Conservation (phyloP, 164 flowering plant species). For the Chimonanthus salicifolius region DNA sequence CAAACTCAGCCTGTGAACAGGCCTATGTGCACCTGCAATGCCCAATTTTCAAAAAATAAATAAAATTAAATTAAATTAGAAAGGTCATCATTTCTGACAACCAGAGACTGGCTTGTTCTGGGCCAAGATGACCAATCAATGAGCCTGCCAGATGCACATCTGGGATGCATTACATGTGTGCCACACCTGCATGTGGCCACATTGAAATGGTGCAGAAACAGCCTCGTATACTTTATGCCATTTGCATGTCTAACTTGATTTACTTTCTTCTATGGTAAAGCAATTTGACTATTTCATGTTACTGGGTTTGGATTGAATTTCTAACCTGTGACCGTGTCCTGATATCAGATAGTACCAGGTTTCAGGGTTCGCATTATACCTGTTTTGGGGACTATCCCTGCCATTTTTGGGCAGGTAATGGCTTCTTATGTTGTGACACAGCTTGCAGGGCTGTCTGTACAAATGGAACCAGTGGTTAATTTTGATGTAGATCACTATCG, state of each 20-base stretch:
- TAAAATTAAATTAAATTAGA: no score
- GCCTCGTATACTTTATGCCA: background rate
- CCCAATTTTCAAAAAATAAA: no score
- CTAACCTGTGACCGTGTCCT: slow-evolving; percentile 6
- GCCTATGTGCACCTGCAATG: no score
- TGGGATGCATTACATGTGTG: background rate
- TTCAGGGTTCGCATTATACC: slow-evolving; percentile 96
- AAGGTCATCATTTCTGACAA: no score
- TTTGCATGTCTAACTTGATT: background rate
- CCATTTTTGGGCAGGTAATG: slow-evolving; percentile 98
- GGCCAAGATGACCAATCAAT: background rate
- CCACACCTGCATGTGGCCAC: background rate
- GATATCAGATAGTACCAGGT: slow-evolving; percentile 75
- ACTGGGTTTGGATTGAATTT: slow-evolving; percentile 1
- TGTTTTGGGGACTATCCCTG: slow-evolving; percentile 91
- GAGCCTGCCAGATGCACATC: background rate
- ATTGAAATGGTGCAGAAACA: background rate
- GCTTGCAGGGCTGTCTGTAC: slow-evolving; percentile 70
- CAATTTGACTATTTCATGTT: background rate
- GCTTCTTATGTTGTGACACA: slow-evolving; percentile 88
- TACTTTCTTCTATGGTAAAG: background rate
- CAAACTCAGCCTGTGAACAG: no score
- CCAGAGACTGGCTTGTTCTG: background rate
- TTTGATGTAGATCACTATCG: slow-evolving; percentile 79
- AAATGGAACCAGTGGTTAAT: slow-evolving; percentile 82